Conservation (phyloP, 1,284 basidiomycete genomes). For the Malassezia dermatis region DNA sequence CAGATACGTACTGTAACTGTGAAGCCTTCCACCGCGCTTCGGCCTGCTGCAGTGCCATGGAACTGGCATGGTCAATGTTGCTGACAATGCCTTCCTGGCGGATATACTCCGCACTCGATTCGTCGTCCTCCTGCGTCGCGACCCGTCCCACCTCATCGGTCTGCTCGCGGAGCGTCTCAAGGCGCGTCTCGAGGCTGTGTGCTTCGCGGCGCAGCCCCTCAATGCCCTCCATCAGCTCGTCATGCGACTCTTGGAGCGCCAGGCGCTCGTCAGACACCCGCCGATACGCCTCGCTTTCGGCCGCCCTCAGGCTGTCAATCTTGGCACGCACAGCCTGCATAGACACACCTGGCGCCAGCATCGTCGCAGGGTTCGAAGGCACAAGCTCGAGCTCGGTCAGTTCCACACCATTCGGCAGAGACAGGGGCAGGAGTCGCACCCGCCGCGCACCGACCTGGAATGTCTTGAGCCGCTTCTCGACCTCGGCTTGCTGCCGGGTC, state of each 20-base stretch:
- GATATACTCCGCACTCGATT: conserved; percentile 5
- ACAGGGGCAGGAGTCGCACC: conserved; percentile 30
- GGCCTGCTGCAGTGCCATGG: conserved; percentile 14
- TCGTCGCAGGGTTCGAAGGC: conserved; percentile 19
- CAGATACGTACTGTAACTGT: conserved; percentile 4
- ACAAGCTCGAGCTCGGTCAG: conserved; percentile 29
- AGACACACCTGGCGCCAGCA: conserved; percentile 33
- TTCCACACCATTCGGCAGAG: conserved; percentile 19
- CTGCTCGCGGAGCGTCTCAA: conserved; percentile 6
- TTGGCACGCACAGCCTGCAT: conserved; percentile 24
- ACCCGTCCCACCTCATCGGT: conserved; percentile 3
- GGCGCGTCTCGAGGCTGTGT: conserved; percentile 17
- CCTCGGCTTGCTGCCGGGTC: conserved; percentile 32
- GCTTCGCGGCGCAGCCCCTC: conserved; percentile 16
- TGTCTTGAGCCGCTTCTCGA: conserved; percentile 30
- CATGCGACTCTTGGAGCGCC: conserved; percentile 29
- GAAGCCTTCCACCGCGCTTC: conserved; percentile 9
- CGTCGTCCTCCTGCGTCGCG: conserved; percentile 6
- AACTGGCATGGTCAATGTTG: conserved; percentile 15
- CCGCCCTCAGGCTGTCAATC: conserved; percentile 23
- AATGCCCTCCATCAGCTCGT: conserved; percentile 16
- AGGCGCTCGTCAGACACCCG: conserved; percentile 26
- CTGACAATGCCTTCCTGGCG: conserved; percentile 12
- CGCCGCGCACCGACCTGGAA: conserved; percentile 30
- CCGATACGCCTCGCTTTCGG: conserved; percentile 25